Base-by-base conservation (phyloP, 2,329 filamentous ascomycete species). In the Parasarocladium wereldwijsianum region DNA sequence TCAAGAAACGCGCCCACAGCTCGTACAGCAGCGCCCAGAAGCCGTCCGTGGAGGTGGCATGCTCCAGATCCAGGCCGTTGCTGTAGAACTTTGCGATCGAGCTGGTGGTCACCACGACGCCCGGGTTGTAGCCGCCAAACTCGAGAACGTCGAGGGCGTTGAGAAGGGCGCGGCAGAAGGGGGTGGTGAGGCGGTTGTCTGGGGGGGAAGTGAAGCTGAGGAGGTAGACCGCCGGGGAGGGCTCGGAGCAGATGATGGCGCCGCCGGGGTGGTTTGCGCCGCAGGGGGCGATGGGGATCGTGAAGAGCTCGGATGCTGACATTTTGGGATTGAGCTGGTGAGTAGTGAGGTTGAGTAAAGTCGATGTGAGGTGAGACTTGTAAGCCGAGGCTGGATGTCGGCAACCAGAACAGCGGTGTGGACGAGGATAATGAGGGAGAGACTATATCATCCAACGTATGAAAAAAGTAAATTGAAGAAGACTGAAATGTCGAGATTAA, bases 31-130 rank as follows among this genome's bases (percentile, higher is more conserved):
- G 59, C 9, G 68, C 54, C 43, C 72, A 70, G 58, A 79, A 87
- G 3, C 61, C 62, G 2, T 70, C 62, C 1, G 68, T 70, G 17
- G 54, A 51, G 19, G 62, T 44, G n/a, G 73, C 76, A 46, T 80
- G 68, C 22, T 71, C 62, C 10, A 86, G 66, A 49, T 90, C 79
- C n/a, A 90, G 64, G 0, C 82, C 82, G 54, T 87, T 87, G 50
- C 68, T 76, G 58, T 79, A 90, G 61, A 87, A 87, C 47, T 90
- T 90, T 30, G 60, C 49, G 34, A 86, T 78, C 27, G 64, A 69
- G 24, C 74, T 80, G 0, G 81, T 87, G 5, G 81, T 87, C 34
- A 86, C 59, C 10, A 90, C 62, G 5, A 86, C 80, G 31, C 82
- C 82, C n/a, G 67, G 66, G 1, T 68, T 61, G 43, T 77, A 63